Conservation (phyloP, 2,329 filamentous ascomycete genomes). For the Alternaria atra region DNA sequence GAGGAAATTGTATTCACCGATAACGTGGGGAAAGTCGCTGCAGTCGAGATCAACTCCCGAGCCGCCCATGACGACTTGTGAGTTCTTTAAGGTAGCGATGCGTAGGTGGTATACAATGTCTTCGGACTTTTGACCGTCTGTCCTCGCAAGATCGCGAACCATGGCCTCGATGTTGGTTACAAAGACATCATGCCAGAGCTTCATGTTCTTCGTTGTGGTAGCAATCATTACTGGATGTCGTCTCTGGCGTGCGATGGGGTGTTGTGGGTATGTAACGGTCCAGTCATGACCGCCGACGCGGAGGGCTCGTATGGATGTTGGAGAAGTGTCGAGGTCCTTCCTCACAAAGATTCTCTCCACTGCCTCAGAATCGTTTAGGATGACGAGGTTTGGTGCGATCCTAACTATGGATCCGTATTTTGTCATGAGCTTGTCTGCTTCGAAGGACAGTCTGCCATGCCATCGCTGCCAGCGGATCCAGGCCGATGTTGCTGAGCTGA, state of each 20-base stretch:
- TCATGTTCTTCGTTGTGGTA: constrained; percentile 30
- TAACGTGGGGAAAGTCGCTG: constrained; percentile 23
- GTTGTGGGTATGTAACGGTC: constrained; percentile 34
- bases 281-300: constrained; percentile 32
- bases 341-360: constrained; percentile 29
- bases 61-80: constrained; percentile 31
- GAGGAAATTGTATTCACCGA: constrained; percentile 34
- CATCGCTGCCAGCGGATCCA: constrained; percentile 35
- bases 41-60: constrained; percentile 25
- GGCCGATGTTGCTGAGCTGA: constrained; percentile 24
- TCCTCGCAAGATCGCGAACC: constrained; percentile 22
- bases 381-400: constrained; percentile 30
- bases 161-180: constrained; percentile 27
- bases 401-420: constrained; percentile 29
- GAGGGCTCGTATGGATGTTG: constrained; percentile 29
- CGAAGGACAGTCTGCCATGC: constrained; percentile 28
- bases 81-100: constrained; percentile 30
- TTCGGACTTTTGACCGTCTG: constrained; percentile 23
- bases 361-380: constrained; percentile 26
- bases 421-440: constrained; percentile 29
- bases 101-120: constrained; percentile 33
- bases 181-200: constrained; percentile 23
- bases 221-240: constrained; percentile 34
- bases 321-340: constrained; percentile 30
- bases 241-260: constrained; percentile 23